Base-by-base conservation (phyloP, 2,329 filamentous ascomycete species). In the Bipolaris victoriae region DNA sequence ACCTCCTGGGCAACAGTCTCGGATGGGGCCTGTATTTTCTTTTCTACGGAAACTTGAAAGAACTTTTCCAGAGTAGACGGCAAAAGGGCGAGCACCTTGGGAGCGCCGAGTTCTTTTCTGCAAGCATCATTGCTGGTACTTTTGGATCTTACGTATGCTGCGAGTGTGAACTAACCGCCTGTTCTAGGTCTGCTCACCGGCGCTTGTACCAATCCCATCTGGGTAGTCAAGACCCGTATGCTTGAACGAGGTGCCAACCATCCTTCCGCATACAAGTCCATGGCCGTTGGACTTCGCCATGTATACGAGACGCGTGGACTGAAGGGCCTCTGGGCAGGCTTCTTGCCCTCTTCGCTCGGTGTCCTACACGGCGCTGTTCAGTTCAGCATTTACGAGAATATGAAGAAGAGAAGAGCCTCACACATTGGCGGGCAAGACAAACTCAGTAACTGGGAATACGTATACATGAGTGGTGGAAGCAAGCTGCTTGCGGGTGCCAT, bases 161-260 rank as follows among this genome's bases (percentile, higher is more conserved):
- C 51, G 24, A 29, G 7, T 13, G n/a, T 13, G 47, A 18, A 57
- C 49, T 63, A 26, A 61, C 39, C 13, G 10, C 3, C 24, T n/a
- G 71, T 31, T n/a, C 16, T 24, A 73, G 93, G 94, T 29, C 81
- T 89, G 16, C 77, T 91, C 39, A 96, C 92, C 1, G 90, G 93
- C 41, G 79, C 91, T 29, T 83, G 94, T 64, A 98, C 95, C 29
- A 98, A 98, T 74, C 95, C 95, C 2, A 88, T 99, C 68, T 99
- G 95, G 95, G 95, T 99, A 2, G 87, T 99, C 75, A 98, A 98
- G 81, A 98, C 94, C 7, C 90, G 95, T 62, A 98, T 99, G 92
- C 82, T 98, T 22, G 92, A 92, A 29, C 93, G 91, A 3, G 91
- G 95, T 64, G 85, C 86, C 48, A 82, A 85, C 52, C 83, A 87